These are phyloP conservation scores for Nitzschia sp. DNA, from an alignment of 108 stramenopile genomes.

Conservation along the genomic window DNA sequence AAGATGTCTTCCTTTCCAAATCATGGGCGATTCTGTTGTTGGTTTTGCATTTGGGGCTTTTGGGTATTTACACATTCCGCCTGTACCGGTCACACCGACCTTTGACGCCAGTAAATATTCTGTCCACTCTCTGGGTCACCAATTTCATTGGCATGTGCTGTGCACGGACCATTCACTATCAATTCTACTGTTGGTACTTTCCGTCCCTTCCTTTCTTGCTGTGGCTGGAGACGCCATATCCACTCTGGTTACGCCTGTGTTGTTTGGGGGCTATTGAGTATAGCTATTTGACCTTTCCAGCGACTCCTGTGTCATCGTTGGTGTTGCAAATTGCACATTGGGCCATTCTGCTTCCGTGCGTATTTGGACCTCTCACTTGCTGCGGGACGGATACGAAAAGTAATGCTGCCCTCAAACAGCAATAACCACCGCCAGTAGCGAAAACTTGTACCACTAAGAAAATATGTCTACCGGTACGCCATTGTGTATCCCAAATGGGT, in stretches of 20 bases:
- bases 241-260: conserved; percentile 31
- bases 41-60: conserved; percentile 47
- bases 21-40: conserved; percentile 64
- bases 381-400: no score
- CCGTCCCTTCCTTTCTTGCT: conserved; percentile 78
- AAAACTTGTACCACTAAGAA: no score
- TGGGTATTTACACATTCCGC: conserved; percentile 46
- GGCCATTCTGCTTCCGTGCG: conserved; percentile 32
- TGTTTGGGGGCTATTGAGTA: conserved; percentile 66
- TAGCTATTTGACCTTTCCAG: conserved; percentile 91
- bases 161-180: conserved; percentile 94
- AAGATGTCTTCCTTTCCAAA: conserved; percentile 82
- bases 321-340: conserved; percentile 83
- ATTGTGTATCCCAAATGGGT: no score
- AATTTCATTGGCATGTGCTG: conserved; percentile 95
- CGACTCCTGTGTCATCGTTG: conserved; percentile 75
- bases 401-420: no score
- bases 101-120: conserved; percentile 61
- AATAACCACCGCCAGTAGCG: no score
- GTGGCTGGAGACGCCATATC: conserved; percentile 46
- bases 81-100: conserved; percentile 17
- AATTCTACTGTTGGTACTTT: conserved; percentile 97
- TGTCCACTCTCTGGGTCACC: conserved; percentile 79
- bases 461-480: no score
- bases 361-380: conserved; percentile 4